phyloP scores from a whole-genome alignment of 495 filamentous ascomycete genomes.

The Trichodelitschia bisporula region DNA sequence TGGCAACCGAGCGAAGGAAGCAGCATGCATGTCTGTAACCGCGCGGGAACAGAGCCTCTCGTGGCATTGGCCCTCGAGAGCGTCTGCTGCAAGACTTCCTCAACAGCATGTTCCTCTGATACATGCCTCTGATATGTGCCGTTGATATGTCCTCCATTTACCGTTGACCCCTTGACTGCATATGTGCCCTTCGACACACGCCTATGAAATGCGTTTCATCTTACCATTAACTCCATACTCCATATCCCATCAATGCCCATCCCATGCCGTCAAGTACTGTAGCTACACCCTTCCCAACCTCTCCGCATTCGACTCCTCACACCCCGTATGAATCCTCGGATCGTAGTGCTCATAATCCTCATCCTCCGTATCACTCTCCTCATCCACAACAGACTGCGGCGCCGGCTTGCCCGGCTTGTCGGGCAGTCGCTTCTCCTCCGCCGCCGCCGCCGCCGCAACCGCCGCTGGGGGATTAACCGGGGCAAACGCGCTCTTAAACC shows the following conservation, averaged over 20 bases:
- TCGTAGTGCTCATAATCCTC: neutral
- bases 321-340: neutral
- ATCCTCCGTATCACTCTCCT: neutral
- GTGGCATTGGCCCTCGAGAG: too few relatives aligned
- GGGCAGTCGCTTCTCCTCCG: too few relatives aligned
- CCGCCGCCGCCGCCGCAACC: too few relatives aligned
- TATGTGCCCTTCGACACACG: neutral
- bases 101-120: too few relatives aligned
- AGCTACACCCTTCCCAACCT: neutral
- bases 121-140: neutral
- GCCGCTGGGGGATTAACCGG: too few relatives aligned
- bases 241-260: neutral
- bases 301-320: neutral
- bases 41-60: too few relatives aligned
- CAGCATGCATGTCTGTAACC: too few relatives aligned
- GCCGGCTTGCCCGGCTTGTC: too few relatives aligned
- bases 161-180: neutral
- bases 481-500: slow-evolving; percentile 1
- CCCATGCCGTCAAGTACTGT: neutral
- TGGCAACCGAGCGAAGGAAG: too few relatives aligned
- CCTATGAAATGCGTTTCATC: neutral
- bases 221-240: neutral
- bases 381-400: too few relatives aligned
- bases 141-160: neutral
- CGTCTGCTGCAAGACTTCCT: too few relatives aligned